Base-by-base conservation (phyloP, 2,329 filamentous ascomycete species). In the Fusarium continuum region DNA sequence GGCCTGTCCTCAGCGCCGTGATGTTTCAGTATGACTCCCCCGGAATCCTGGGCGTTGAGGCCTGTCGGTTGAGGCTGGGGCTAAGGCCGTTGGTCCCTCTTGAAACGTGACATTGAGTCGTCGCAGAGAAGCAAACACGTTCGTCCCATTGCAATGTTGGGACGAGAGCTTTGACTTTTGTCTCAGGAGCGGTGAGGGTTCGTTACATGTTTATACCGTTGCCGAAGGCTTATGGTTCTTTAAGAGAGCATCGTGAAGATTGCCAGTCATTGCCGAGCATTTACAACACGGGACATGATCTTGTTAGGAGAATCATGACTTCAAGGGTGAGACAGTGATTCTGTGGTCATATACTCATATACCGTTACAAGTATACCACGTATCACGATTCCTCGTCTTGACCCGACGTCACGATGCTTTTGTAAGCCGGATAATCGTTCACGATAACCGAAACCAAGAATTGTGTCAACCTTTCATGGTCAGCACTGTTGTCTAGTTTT, bases 1-100 rank as follows among this genome's bases (percentile, higher is more conserved):
- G 61, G 64, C 36, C 49, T 61, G 55, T 64, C 61, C 38, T 32
- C 34, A 40, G 22, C 23, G 36, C 34, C 40, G 17, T 56, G 47
- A 47, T 53, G 65, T 70, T 70, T 69, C 67, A 67, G 63, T 40
- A 49, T 40, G 40, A 20, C 55, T 62, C 55, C 61, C 56, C 61
- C 53, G 52, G 40, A 34, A 50, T 49, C 64, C 50, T 55, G 47
- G 44, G 51, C 36, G 51, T 61, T 48, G 38, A 63, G 54, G 49
- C 62, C 52, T 56, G 46, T 26, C 38, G 25, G 29, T 43, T 48
- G 39, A 35, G 51, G 49, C 31, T 56, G 32, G 28, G 22, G 53
- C 34, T 43, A 29, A 23, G 22, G 53, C 34, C 40, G 31, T 44
- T 49, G 26, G 55, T 58, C 17, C 31, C 14, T n/a, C 11, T 36